These are phyloP conservation scores for Fusarium sp. DNA, from an alignment of 2,329 filamentous ascomycete species.

Conservation along the genomic window DNA sequence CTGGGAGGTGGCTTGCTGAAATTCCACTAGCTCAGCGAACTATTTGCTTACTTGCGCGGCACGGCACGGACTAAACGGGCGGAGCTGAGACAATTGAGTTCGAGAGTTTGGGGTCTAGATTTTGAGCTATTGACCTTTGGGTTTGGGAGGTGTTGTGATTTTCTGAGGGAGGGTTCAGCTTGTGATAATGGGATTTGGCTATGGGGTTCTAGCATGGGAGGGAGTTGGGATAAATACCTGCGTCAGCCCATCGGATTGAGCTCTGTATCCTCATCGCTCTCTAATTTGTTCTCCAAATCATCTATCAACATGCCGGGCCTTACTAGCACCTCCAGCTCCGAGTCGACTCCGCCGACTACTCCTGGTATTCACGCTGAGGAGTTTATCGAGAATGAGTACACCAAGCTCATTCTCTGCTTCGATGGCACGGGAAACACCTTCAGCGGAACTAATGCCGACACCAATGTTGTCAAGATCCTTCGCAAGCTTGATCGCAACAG, in stretches of 20 bases:
- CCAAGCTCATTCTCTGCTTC: conserved; percentile 59
- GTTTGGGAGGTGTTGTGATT: neutral
- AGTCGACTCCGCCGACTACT: neutral
- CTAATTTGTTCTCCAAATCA: fast-evolving
- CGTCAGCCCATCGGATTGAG: neutral
- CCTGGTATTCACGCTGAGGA: neutral
- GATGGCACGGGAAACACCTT: conserved; percentile 62
- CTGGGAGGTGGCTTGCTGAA: conserved; percentile 11
- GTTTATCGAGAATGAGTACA: no score
- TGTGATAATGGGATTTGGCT: no score
- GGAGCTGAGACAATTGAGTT: neutral
- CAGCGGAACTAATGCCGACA: conserved; percentile 59
- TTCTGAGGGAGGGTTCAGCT: neutral
- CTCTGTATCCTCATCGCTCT: fast-evolving
- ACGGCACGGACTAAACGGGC: neutral
- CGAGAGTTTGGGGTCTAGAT: neutral
- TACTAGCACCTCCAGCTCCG: neutral
- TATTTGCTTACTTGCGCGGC: conserved; percentile 4
- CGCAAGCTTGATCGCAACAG: conserved; percentile 60
- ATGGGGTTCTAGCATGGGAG: no score
- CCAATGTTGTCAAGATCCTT: conserved; percentile 64
- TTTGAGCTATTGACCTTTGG: neutral
- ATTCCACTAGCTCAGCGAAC: conserved; percentile 2
- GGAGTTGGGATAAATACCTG: neutral
- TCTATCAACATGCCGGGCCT: neutral